Base-by-base conservation (phyloP, 176 grass and related monocot species). In the Metroxylon sagu region DNA sequence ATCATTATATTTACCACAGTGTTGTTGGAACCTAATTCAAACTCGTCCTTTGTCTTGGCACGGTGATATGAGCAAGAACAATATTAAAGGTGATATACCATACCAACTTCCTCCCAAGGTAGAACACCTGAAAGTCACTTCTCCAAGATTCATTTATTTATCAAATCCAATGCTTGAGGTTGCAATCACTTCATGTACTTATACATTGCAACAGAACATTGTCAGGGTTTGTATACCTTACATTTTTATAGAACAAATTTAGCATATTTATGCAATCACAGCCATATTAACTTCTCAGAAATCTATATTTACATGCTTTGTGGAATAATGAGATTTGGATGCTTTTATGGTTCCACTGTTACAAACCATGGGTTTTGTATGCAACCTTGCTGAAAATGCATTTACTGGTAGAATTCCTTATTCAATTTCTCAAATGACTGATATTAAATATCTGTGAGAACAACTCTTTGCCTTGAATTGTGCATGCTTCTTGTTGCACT, bases 1-100 rank as follows among this genome's bases (percentile, higher is more conserved):
- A 16, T 51, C 43, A 16, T 16, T 51, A 54, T 16, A 25, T 71
- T 54, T 67, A 54, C 15, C 48, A 57, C 14, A 61, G 25, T 85
- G 53, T 64, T 85, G 76, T 74, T 82, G 54, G 68, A 89, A 85
- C 76, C 73, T 81, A 92, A 85, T 79, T 53, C 80, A 78, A 70
- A 77, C 31, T 26, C 56, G 59, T 72, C 75, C 56, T 90, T 83
- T 76, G 66, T 68, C 88, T 61, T 92, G 88, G 84, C 85, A 85
- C 84, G 92, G 93, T 61, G 88, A 98, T 61, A 69, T 85, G 28
- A 98, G 93, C 76, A 88, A 85, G 61, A 98, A 98, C 75, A 92
- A 98, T 61, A 74, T 98, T 59, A 65, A 85, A 5, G 88, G 93
- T 14, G 84, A 85, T 61, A 82, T 98, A 18, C 88, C 88, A 4